Evolutionary conservation across 768 basidiomycete species (phyloP).

Genomic region (Omphalotus guepiniiformis): DNA sequence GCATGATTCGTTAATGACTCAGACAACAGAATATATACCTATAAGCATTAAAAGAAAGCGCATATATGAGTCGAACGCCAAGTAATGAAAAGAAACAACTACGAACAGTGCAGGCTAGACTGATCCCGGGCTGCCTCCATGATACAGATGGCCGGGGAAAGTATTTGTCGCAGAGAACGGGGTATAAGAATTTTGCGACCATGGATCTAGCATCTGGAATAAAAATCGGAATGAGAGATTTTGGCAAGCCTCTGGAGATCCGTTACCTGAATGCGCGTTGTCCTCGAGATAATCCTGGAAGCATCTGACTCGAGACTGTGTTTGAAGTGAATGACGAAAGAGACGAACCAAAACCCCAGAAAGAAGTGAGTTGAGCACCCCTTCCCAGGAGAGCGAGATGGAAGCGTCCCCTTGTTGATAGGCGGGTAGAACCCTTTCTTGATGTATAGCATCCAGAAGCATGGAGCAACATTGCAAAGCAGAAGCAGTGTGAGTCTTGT

Average conservation of each 20-base stretch:
- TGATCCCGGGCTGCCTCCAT: conserved; percentile 18
- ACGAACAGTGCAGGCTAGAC: conserved; percentile 24
- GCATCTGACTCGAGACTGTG: conserved; percentile 7
- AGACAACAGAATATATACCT: conserved; percentile 53
- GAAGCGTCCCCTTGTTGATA: no score
- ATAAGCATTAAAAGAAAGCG: conserved; percentile 5
- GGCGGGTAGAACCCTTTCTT: no score
- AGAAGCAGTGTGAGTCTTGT: no score
- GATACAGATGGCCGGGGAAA: conserved; percentile 19
- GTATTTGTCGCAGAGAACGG: conserved; percentile 33
- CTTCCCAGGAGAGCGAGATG: conserved; percentile 53
- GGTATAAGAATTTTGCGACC: conserved; percentile 24
- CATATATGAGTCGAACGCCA: conserved; percentile 16
- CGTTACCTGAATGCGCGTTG: conserved; percentile 12
- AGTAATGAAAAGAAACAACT: background rate
- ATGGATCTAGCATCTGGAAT: conserved; percentile 7
- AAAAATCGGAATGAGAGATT: conserved; percentile 18
- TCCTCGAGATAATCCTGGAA: conserved; percentile 4
- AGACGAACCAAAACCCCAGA: conserved; percentile 47
- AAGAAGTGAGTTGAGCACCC: conserved; percentile 39
- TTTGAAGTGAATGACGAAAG: background rate
- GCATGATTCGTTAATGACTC: conserved; percentile 40
- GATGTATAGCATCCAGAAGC: no score
- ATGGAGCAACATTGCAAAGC: no score
- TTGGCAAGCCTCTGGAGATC: conserved; percentile 25